A percentile compares a stretch with the other conserved stretches of the same genome.
Conservation (phyloP, 441 rosid genomes). For the Omphalea diandra region DNA sequence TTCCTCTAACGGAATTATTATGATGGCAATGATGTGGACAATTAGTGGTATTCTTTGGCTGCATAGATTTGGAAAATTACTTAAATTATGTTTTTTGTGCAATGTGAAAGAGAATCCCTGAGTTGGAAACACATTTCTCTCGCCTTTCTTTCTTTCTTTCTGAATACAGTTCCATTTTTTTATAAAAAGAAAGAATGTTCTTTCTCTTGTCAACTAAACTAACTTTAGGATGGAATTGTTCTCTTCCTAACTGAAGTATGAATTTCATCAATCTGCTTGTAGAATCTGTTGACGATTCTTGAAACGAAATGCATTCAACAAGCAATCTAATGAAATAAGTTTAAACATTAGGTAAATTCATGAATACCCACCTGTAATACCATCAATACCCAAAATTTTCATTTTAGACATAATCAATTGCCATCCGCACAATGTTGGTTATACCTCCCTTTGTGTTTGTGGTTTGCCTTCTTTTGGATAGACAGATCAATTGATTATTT, state of each 20-base stretch:
- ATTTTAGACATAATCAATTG: background rate
- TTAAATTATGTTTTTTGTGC: background rate
- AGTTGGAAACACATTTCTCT: slow-evolving; percentile 1
- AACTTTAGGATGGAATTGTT: background rate
- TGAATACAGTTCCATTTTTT: no score
- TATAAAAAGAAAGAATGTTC: no score
- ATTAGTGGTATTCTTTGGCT: background rate
- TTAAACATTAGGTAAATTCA: no score
- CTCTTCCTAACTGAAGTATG: background rate
- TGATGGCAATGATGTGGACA: background rate
- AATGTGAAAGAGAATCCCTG: background rate
- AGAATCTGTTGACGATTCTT: background rate
- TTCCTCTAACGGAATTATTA: background rate
- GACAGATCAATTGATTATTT: background rate
- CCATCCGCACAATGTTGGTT: background rate
- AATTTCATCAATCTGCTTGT: background rate
- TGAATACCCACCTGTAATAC: no score
- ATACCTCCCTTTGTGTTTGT: background rate
- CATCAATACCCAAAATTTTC: background rate
- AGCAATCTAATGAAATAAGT: no score
- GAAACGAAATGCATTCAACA: no score
- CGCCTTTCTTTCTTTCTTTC: no score
- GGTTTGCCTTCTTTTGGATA: background rate
- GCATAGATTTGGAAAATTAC: background rate
- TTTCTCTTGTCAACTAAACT: background rate